These are phyloP conservation scores for Aurantiochytrium sp. DNA, from an alignment of 108 stramenopile species.

Conservation along the genomic window DNA sequence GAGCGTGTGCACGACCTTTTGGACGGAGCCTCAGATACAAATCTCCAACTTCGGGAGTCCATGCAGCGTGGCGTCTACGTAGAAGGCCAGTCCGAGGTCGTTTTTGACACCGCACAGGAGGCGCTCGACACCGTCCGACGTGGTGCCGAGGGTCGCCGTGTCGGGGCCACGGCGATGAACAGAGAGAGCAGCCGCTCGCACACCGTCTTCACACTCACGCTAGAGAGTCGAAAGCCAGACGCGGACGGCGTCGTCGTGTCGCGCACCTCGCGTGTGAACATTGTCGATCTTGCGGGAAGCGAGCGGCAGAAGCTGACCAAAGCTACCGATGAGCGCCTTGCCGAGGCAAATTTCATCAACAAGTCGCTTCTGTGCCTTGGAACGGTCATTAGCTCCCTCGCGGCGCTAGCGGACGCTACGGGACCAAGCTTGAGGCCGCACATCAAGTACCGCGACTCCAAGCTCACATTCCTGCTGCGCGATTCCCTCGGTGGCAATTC, in stretches of 20 bases:
- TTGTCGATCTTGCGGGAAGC: conserved; percentile 79
- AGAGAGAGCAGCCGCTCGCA: conserved; percentile 74
- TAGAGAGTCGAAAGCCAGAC: conserved; percentile 54
- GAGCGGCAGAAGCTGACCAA: conserved; percentile 56
- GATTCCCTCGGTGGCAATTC: conserved; percentile 23
- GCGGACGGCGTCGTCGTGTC: conserved; percentile 32
- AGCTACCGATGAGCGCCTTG: conserved; percentile 51
- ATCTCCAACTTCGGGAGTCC: not conserved
- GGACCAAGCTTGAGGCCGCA: conserved; percentile 24
- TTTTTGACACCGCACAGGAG: conserved; percentile 63
- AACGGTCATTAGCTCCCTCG: conserved; percentile 61
- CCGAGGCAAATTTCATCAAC: conserved; percentile 66
- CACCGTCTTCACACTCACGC: conserved; percentile 64
- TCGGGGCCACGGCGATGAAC: conserved; percentile 66
- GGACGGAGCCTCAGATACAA: not conserved
- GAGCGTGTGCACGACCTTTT: conserved; percentile 34
- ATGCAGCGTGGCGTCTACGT: conserved; percentile 26
- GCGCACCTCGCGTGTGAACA: conserved; percentile 42
- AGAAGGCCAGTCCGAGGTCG: conserved; percentile 52
- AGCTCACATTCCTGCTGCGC: conserved; percentile 22
- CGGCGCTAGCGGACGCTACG: conserved; percentile 28
- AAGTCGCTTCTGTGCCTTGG: conserved; percentile 55
- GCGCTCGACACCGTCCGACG: conserved; percentile 58
- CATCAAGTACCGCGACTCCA: conserved; percentile 26
- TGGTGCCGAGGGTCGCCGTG: conserved; percentile 66